Base-by-base conservation (phyloP, 805 yeast species). In the Saccharomycopsis microspora region DNA sequence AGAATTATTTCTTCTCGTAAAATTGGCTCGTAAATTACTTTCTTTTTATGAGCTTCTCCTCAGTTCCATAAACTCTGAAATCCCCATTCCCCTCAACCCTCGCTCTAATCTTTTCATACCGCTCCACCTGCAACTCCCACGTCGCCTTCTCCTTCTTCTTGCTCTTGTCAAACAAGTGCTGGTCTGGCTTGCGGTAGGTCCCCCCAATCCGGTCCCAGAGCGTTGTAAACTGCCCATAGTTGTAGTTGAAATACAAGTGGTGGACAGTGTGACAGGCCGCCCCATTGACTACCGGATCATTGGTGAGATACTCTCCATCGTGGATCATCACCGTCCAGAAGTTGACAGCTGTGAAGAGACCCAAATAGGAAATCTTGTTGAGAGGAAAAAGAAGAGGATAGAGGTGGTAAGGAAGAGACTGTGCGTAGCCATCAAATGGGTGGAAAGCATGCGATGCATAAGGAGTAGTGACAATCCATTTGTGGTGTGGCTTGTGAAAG, bases 291-390 rank as follows among this genome's bases (percentile, higher is more conserved):
- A 87, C 76, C 5, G 97, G 96, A 64, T 88, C 95, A 64, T 86
- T 84, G 41, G 96, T 84, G 71, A 90, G 65, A 65, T 88, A 93
- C 63, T 89, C 93, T 55, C 98, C 98, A 62, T 93, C 98, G 66
- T 93, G 98, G 61, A 93, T 93, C 93, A 90, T 84, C 40, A 93
- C 95, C 9, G 98, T 86, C 98, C 98, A 93, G 64, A 90, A 82
- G 67, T 93, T 90, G 55, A 93, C 96, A 66, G 88, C 82, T 0
- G 90, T 80, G 70, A 93, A 93, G 55, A 93, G 70, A 11, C 78
- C 57, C 60, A 93, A 72, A 64, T 90, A 93, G 28, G 85, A 77
- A 30, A 85, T 68, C 68, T 89, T 93, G 69, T 93, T 89, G 57
- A 93, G 74, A 41, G 97, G 97, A 79, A 93, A 85, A 32, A 93